Base-by-base conservation (phyloP, 140 eudicot genomes). In the Erigeron philadelphicus region DNA sequence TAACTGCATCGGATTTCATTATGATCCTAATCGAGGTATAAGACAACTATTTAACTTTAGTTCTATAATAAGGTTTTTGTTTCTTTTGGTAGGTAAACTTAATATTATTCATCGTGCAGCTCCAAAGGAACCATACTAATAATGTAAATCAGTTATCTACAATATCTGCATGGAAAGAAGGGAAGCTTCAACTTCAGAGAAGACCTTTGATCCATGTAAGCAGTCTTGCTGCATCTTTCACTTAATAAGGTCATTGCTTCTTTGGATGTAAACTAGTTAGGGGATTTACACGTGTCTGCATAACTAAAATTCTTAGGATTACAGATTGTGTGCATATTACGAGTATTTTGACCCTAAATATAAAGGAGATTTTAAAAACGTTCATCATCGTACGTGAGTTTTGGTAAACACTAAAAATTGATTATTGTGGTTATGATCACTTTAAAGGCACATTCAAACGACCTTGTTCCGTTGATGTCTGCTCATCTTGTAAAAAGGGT, bases 1-100 rank as follows among this genome's bases (percentile, higher is more conserved):
- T 87, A 71, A 87, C 88, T 23, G 75, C 88, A 31, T 87, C 90
- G 11, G 95, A 87, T 79, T 87, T 87, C 70, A 81, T 87, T n/a
- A 78, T 78, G 78, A 71, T 87, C 62, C 62, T 87, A 61, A 52
- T 80, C 8, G 84, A 84, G 88, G 95, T 87, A 87, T 70, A 17
- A 46, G 15, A 45, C 67, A 55, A 52, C 7, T 16, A 8, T 23
- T 69, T 61, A 60, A 49, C 38, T 43, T 9, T 49, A 40, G 6
- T 49, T 64, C 16, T 10, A 43, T 41, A 43, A 9, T 9, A 66
- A 46, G 10, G 16, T 13, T 68, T 16, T 8, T 9, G 16, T 12
- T 61, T 55, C 62, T 44, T 64, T 42, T 48, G 25, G 5, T 54
- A 16, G 66, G 44, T 38, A 16, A 44, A 59, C 17, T 71, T 61